Conservation (phyloP, 2,329 filamentous ascomycete genomes). For the Penicillium olsonii region DNA sequence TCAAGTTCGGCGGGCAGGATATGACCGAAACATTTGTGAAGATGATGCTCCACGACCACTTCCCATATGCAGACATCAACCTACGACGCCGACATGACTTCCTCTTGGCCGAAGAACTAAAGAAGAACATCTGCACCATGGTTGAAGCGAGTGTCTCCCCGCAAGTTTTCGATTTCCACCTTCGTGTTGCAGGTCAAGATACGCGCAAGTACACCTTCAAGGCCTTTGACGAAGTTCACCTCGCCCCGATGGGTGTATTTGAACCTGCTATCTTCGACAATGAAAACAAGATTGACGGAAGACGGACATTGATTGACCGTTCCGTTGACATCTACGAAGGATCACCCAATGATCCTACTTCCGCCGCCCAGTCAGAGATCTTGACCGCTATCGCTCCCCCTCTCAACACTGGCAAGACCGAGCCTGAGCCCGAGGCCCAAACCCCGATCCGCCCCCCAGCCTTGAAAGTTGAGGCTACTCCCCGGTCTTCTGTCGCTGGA, state of each 20-base stretch:
- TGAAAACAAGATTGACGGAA: slow-evolving; percentile 72
- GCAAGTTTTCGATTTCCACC: slow-evolving; percentile 84
- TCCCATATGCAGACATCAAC: slow-evolving; percentile 94
- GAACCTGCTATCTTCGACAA: slow-evolving; percentile 86
- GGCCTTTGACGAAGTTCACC: slow-evolving; percentile 91
- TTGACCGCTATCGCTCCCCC: slow-evolving; percentile 53
- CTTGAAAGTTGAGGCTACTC: slow-evolving; percentile 72
- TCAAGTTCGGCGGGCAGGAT: slow-evolving; percentile 91
- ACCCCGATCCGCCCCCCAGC: slow-evolving; percentile 41
- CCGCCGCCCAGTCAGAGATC: slow-evolving; percentile 75
- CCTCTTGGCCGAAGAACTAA: slow-evolving; percentile 89
- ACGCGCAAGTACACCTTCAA: slow-evolving; percentile 95
- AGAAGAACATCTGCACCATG: slow-evolving; percentile 90
- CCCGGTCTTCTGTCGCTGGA: slow-evolving; percentile 80
- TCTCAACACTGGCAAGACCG: slow-evolving; percentile 28
- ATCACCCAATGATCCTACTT: slow-evolving; percentile 86
- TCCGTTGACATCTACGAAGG: slow-evolving; percentile 94
- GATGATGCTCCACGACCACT: slow-evolving; percentile 96
- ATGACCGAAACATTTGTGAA: slow-evolving; percentile 94
- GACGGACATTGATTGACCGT: slow-evolving; percentile 78
- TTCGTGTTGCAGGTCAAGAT: slow-evolving; percentile 82
- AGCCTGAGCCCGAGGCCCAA: slow-evolving; percentile 37
- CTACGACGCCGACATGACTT: slow-evolving; percentile 88
- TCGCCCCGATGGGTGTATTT: slow-evolving; percentile 95
- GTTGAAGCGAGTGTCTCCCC: slow-evolving; percentile 87